A percentile compares a stretch with the other conserved stretches of the same genome.
Conservation (phyloP, 345 rosid genomes). For the Balakata baccata region DNA sequence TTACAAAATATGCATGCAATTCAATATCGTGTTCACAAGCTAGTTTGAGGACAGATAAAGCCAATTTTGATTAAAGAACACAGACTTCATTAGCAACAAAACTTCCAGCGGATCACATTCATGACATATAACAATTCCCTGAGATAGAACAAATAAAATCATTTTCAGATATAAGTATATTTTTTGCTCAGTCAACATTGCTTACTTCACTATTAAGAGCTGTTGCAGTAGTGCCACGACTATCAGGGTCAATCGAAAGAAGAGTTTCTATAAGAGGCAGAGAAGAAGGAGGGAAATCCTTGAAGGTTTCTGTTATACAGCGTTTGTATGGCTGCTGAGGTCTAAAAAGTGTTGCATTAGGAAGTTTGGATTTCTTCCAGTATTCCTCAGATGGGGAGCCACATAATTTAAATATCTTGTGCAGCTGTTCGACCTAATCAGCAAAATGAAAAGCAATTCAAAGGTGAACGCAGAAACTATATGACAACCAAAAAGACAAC, state of each 20-base stretch:
- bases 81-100: background rate
- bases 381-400: conserved; percentile 88
- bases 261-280: conserved; percentile 61
- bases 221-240: conserved; percentile 67
- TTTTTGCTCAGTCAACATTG: conserved; percentile 9
- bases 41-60: background rate
- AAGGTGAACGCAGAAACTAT: background rate
- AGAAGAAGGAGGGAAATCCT: conserved; percentile 59
- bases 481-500: background rate
- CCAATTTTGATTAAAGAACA: background rate
- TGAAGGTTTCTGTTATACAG: conserved; percentile 69
- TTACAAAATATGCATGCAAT: conserved; percentile 6
- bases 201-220: conserved; percentile 75
- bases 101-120: background rate
- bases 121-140: background rate
- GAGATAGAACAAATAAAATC: background rate
- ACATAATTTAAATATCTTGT: conserved; percentile 84
- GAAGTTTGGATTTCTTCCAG: conserved; percentile 78
- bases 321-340: conserved; percentile 73
- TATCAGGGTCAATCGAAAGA: conserved; percentile 74
- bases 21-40: conserved; percentile 3
- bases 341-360: conserved; percentile 77
- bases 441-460: conserved; percentile 15
- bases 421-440: conserved; percentile 83
- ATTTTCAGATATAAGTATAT: background rate